Conservation (phyloP, 1,284 basidiomycete species). For the Ceratobasidium sp. region DNA sequence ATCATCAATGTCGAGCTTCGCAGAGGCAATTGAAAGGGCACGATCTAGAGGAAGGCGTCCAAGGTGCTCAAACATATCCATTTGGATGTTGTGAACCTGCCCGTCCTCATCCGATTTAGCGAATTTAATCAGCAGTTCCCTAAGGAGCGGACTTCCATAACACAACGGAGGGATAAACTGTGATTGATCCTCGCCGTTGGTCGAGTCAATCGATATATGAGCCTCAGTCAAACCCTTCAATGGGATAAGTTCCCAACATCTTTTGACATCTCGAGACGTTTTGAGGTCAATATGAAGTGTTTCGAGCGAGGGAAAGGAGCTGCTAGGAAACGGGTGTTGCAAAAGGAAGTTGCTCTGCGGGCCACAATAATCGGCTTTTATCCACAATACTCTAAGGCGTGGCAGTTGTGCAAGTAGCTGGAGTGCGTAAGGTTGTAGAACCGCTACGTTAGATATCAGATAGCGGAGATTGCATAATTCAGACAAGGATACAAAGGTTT, state of each 20-base stretch:
- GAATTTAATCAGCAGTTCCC: not conserved
- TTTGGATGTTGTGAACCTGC: not conserved
- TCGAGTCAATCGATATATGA: not conserved
- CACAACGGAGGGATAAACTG: not conserved
- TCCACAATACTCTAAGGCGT: not conserved
- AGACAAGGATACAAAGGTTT: not conserved
- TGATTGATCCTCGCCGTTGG: not conserved
- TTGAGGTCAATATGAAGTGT: not conserved
- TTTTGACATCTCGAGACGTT: not conserved
- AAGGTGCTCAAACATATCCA: not conserved
- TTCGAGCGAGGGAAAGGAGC: not conserved
- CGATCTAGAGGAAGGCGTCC: not conserved
- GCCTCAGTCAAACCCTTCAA: not conserved
- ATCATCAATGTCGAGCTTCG: not conserved
- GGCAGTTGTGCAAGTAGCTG: not conserved
- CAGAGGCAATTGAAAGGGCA: not conserved
- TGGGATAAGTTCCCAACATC: not conserved
- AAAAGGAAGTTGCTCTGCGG: not conserved
- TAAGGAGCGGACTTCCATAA: not conserved
- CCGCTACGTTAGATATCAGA: not conserved
- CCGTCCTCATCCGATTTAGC: not conserved
- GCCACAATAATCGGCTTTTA: not conserved
- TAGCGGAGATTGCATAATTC: not conserved
- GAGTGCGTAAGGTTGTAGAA: not conserved
- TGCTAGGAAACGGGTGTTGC: not conserved